Base-by-base conservation (phyloP, 1,139 yeast species). In the Blastobotrys apis region DNA sequence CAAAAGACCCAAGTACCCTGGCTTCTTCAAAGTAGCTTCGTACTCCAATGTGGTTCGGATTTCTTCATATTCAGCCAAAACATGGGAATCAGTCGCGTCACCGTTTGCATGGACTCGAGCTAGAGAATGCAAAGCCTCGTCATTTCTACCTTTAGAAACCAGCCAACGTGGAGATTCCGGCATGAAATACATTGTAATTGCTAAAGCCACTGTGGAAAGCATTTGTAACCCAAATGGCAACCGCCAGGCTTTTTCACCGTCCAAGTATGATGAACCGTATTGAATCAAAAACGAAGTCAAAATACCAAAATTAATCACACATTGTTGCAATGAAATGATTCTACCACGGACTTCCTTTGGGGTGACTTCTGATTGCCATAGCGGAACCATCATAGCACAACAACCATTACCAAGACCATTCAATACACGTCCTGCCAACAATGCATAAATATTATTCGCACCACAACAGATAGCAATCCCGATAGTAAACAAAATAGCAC, bases 141-240 rank as follows among this genome's bases (percentile, higher is more conserved):
- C 84, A 41, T 76, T 64, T 48, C 68, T 67, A 47, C 73, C 77
- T 42, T 63, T 68, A 52, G 78, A 75, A 51, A 81, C 74, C 62
- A 74, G 74, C 68, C 70, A 84, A 67, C 94, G 76, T 53, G 94
- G 88, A 31, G 92, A 80, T 66, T 84, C 94, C 47, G 94, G 94
- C 65, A 82, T 76, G 58, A 80, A 69, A 41, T 73, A 55, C 79
- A 83, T 77, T 61, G 84, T 88, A 27, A 60, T 55, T 44, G 69
- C 56, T 13, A 65, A 55, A 4, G 67, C 50, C 49, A 63, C 45
- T 17, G 73, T 72, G 66, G 72, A 70, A 41, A 66, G 60, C 59
- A 73, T 68, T 49, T 69, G 66, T 46, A 74, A 51, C 17, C 69
- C 76, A 47, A 73, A 64, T 45, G 86, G 84, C 27, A 46, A 33